Conservation (phyloP, 2,329 filamentous ascomycete species). For the Diplodia mutila region DNA sequence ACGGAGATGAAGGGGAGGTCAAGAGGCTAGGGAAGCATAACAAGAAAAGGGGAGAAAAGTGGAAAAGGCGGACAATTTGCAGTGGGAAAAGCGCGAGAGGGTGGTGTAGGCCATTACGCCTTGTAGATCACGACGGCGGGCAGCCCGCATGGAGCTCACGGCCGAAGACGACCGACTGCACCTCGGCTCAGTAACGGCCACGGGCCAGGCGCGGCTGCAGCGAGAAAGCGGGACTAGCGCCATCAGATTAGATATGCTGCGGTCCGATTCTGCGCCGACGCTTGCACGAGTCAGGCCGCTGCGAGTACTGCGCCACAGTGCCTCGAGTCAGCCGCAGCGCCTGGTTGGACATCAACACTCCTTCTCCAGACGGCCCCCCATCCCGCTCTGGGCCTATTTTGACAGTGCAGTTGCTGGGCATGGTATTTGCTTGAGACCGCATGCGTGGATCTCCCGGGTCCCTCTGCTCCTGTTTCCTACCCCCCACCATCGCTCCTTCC, state of each 20-base stretch:
- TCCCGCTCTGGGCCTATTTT: neutral
- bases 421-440: neutral
- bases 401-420: neutral
- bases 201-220: neutral
- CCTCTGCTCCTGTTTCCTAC: neutral
- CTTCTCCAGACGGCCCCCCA: neutral
- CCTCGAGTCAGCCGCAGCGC: constrained; percentile 3
- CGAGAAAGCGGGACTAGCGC: neutral
- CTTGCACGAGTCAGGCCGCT: constrained; percentile 1
- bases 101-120: constrained; percentile 16
- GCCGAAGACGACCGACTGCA: constrained; percentile 23
- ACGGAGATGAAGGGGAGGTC: neutral
- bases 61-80: constrained; percentile 3
- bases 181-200: constrained; percentile 15
- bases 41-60: constrained; percentile 2
- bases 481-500: constrained; percentile 11
- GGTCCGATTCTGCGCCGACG: neutral
- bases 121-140: constrained; percentile 18
- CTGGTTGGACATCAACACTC: constrained; percentile 15
- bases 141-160: constrained; percentile 23
- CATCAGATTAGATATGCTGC: constrained; percentile 11
- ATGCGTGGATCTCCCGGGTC: neutral
- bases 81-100: constrained; percentile 16
- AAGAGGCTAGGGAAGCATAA: constrained; percentile 7
- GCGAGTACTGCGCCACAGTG: constrained; percentile 1